Evolutionary conservation across 2,329 filamentous ascomycete genomes (phyloP), one percentile per base, ranked within the genome.

Genomic region (Penicillium sp.): DNA sequence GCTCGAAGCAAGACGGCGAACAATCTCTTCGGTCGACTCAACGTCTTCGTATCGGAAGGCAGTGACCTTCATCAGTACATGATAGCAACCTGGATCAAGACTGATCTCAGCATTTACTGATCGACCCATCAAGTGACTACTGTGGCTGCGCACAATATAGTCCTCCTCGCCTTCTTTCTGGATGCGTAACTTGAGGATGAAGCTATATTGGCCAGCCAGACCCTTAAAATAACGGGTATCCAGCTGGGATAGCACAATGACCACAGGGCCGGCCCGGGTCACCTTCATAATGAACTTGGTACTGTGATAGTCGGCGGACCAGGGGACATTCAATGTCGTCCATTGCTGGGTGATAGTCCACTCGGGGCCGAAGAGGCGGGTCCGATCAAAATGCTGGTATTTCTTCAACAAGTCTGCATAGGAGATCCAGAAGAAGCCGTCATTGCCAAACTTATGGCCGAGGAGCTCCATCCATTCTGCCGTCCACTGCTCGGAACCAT

Each of bases 401-500:
- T 81, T 77, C 37, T 75, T 75, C 3, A 83, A 70, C 13, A 83
- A 71, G 50, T 84, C 81, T 12, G 76, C 68, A 60, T 82, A 83
- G 1, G 75, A 78, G 31, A 83, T 82, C 79, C 80, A 83, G 64
- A 83, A 82, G 28, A 82, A 66, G 63, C 87, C 87, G 58, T 91
- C 87, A 57, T 89, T 85, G 33, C 87, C 87, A 58, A 91, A 91
- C 37, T 80, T 82, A 64, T 91, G 87, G 40, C 79, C 77, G 0
- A 93, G 77, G 59, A 85, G 83, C 52, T 82, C 72, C 70, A 92
- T 83, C 81, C 86, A 89, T 57, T 90, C 84, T 0, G 87, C 77
- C 1, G 87, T 92, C 89, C 89, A 95, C 67, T 92, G 84, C 60
- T 88, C 87, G 6, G 86, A 89, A 0, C 89, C 89, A 62, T 93